phyloP scores from a whole-genome alignment of 805 yeast genomes.

The Wickerhamomyces tratensis region DNA sequence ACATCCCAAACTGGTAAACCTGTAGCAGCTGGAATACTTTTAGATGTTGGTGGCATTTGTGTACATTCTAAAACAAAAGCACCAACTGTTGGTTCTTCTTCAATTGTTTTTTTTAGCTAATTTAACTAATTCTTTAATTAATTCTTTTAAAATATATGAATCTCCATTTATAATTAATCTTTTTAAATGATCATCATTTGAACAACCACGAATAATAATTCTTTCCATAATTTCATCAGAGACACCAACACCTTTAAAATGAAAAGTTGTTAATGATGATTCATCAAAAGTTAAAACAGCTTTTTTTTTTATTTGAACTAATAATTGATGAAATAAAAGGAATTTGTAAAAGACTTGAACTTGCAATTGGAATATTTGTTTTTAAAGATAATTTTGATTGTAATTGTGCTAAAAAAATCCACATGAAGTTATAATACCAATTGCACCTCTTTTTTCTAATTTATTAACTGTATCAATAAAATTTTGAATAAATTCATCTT shows the following conservation, averaged over 20 bases:
- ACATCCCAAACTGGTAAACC: slow-evolving; percentile 23
- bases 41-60: slow-evolving; percentile 25
- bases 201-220: slow-evolving; percentile 13
- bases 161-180: slow-evolving; percentile 17
- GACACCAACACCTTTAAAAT: slow-evolving; percentile 22
- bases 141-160: slow-evolving; percentile 16
- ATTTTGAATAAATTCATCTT: slow-evolving; percentile 17
- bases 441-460: slow-evolving; percentile 21
- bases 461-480: slow-evolving; percentile 18
- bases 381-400: slow-evolving; percentile 16
- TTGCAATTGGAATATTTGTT: slow-evolving; percentile 22
- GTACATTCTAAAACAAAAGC: slow-evolving; percentile 26
- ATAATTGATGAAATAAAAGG: slow-evolving; percentile 17
- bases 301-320: slow-evolving; percentile 15
- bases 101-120: slow-evolving; percentile 14
- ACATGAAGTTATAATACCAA: slow-evolving; percentile 25
- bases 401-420: slow-evolving; percentile 24
- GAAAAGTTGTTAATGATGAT: slow-evolving; percentile 14
- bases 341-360: slow-evolving; percentile 22
- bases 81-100: slow-evolving; percentile 14
- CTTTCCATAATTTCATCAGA: slow-evolving; percentile 13
- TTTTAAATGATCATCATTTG: slow-evolving; percentile 15
- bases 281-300: slow-evolving; percentile 24
- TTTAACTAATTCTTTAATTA: slow-evolving; percentile 17
- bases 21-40: slow-evolving; percentile 17